Base-by-base conservation (phyloP, 2,329 filamentous ascomycete genomes). In the Gliomastix tumulicola region DNA sequence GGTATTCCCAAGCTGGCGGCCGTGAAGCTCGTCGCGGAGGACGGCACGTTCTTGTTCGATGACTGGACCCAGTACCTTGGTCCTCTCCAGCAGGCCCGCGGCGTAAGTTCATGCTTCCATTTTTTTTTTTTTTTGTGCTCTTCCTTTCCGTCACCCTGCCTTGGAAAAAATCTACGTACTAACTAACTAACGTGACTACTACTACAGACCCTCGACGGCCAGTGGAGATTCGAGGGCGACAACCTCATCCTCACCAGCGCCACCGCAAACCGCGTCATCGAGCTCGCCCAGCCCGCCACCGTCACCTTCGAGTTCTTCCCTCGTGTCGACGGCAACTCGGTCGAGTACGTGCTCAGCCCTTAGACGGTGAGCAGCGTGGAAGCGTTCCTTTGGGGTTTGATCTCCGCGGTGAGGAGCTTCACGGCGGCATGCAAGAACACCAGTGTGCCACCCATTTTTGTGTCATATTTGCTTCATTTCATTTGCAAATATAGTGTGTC, bases 291-390 rank as follows among this genome's bases (percentile, higher is more conserved):
- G 47, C 53, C 55, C 5, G 65, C 67, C 0, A 63, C 58, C 1
- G 70, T 78, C 37, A 71, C 62, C 1, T 66, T 76, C 41, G 74
- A 77, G 52, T 74, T 76, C 44, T 76, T 64, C 46, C 73, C 72
- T 0, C 55, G 74, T 12, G 65, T 66, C 10, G 49, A 53, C 6
- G 66, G 62, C 19, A 77, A 76, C 51, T 52, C 51, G 1, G 58
- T 66, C 7, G 66, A 71, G 35, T 73, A 68, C 19, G 37, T 34
- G 9, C 9, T 38, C 16, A 38, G n/a, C 13, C 37, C 31, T 16
- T 35, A 10, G 17, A n/a, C 7, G n/a, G 25, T n/a, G n/a, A n/a
- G 11, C 25, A 16, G 3, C 10, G 25, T 28, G 17, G 25, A 28
- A 5, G 11, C 25, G 22, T 9, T 25, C n/a, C n/a, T 25, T 25